Evolutionary conservation across 2,329 filamentous ascomycete species (phyloP), one percentile per base, ranked within the genome.

Genomic region (Dactylellina sp.): DNA sequence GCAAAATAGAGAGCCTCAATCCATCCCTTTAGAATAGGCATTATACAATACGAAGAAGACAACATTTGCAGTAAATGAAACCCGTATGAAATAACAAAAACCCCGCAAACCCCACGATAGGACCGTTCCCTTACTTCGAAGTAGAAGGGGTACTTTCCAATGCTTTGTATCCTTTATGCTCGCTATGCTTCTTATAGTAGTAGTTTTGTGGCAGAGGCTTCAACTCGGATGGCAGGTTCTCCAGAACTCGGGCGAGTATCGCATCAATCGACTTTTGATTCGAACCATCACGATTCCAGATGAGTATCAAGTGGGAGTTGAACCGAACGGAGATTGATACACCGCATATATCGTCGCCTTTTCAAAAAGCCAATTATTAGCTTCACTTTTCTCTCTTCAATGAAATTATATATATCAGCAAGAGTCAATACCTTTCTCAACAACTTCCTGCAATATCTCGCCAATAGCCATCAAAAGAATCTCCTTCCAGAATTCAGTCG

Each of bases 241-340:
- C 86, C 52, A 96, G 83, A 59, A 97, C 89, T 52, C 88, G 89
- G 75, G 87, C 83, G 53, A 93, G 85, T 71, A 97, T 85, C 76
- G 85, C 87, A 80, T 94, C 88, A 77, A 95, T 87, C 4, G 92
- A 95, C 77, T 87, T 88, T 79, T 91, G 85, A 82, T 95, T 93
- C 72, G 88, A 89, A 20, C 89, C 89, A 79, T 96, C 91, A 75
- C 95, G 91, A 83, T 97, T 95, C 94, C 94, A 98, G 79, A 98
- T 87, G 78, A 91, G 91, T 80, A 97, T 90, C 76, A 97, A 87
- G 80, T 94, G 89, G 28, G 89, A 90, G 83, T 93, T 96, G 85
- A 95, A 96, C 78, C 93, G 89, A 68, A 94, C 91, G 0, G 91
- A 93, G 76, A 95, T 88, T 44, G 91, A 92, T 50, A 97, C 89